Evolutionary conservation across 768 basidiomycete genomes (phyloP).

Genomic region (Auriscalpium vulgare): DNA sequence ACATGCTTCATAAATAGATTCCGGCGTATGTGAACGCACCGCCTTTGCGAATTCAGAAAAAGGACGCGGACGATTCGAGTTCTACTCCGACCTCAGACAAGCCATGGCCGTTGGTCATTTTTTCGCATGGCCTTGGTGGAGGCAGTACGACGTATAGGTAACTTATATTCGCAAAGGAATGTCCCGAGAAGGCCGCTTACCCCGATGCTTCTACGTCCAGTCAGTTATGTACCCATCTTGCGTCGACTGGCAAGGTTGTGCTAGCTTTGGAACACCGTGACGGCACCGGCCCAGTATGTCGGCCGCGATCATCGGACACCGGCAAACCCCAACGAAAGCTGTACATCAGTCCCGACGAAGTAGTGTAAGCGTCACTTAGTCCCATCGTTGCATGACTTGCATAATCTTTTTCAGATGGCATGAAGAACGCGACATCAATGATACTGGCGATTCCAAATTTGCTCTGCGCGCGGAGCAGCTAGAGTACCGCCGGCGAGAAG

Average conservation of each 20-base stretch:
- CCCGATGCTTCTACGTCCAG: slow-evolving; percentile 23
- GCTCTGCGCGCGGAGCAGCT: slow-evolving; percentile 65
- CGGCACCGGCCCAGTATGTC: slow-evolving; percentile 54
- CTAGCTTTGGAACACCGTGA: slow-evolving; percentile 80
- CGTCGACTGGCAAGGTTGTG: slow-evolving; percentile 74
- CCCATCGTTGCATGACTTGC: background rate
- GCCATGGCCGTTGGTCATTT: slow-evolving; percentile 74
- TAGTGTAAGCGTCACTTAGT: slow-evolving; percentile 35
- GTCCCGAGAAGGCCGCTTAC: too few relatives aligned
- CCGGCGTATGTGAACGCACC: slow-evolving; percentile 8
- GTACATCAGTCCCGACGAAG: slow-evolving; percentile 50
- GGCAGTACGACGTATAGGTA: slow-evolving; percentile 67
- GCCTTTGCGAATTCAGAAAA: slow-evolving; percentile 1
- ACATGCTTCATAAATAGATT: background rate
- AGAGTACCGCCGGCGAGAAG: slow-evolving; percentile 57
- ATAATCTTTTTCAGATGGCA: slow-evolving; percentile 18
- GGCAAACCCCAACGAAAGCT: slow-evolving; percentile 26
- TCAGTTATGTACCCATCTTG: slow-evolving; percentile 65
- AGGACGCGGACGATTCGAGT: background rate
- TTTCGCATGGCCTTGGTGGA: slow-evolving; percentile 80
- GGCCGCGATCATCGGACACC: slow-evolving; percentile 30
- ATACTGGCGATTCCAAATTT: slow-evolving; percentile 12
- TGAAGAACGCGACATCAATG: slow-evolving; percentile 17
- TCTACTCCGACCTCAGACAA: background rate
- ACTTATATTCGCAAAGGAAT: background rate